These are phyloP conservation scores for Colletotrichum spaethianum DNA, from an alignment of 2,329 filamentous ascomycete species.

Conservation along the genomic window DNA sequence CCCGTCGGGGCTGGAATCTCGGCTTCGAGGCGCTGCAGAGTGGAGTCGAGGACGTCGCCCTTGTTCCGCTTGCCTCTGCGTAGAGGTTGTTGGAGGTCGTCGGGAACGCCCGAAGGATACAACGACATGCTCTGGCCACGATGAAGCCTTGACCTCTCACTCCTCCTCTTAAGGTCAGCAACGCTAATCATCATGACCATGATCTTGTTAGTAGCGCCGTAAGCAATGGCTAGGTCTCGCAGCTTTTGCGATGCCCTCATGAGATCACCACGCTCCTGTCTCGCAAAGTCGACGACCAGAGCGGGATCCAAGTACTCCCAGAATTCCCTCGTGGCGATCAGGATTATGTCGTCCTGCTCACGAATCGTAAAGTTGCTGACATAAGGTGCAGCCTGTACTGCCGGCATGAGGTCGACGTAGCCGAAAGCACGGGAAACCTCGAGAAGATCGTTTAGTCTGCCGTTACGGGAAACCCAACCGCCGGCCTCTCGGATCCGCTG, in stretches of 20 bases:
- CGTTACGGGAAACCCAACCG: constrained; percentile 95
- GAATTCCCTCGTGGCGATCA: constrained; percentile 91
- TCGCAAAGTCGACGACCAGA: constrained; percentile 90
- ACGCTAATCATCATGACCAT: constrained; percentile 99
- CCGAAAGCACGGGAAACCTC: constrained; percentile 96
- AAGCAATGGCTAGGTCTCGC: constrained; percentile 94
- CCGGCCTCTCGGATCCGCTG: constrained; percentile 94
- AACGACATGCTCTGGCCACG: constrained; percentile 89
- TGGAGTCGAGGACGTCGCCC: constrained; percentile 83
- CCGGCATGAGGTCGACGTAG: constrained; percentile 92
- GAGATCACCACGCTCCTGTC: constrained; percentile 87
- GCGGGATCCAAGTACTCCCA: constrained; percentile 96
- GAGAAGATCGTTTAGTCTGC: constrained; percentile 91
- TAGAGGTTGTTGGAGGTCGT: constrained; percentile 76
- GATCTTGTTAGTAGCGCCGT: constrained; percentile 93
- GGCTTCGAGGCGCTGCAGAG: constrained; percentile 86
- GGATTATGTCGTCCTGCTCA: constrained; percentile 92
- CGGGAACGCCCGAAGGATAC: constrained; percentile 80
- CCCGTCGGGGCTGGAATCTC: constrained; percentile 94
- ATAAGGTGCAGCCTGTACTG: constrained; percentile 91
- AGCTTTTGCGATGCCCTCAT: constrained; percentile 97
- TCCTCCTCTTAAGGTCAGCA: constrained; percentile 87
- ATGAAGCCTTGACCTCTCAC: constrained; percentile 79
- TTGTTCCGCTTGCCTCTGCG: constrained; percentile 77
- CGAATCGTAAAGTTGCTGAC: constrained; percentile 83